phyloP scores from a whole-genome alignment of 2,329 filamentous ascomycete species.

The Hypoxylon sp. region DNA sequence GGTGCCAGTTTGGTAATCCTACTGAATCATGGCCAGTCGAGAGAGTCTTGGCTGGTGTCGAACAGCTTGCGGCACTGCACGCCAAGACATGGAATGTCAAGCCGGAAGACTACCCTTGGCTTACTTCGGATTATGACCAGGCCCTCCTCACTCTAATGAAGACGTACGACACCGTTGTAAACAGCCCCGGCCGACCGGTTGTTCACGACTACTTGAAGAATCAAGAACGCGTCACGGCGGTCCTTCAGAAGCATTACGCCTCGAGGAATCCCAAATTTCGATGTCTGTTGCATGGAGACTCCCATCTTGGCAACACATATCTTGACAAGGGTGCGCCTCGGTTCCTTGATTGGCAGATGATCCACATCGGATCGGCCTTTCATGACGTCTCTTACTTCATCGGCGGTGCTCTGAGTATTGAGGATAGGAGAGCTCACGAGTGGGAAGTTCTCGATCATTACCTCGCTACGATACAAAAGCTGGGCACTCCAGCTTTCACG shows the following conservation, averaged over 20 bases:
- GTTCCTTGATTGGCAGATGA: conserved; percentile 56
- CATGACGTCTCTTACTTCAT: conserved; percentile 56
- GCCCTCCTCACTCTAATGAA: conserved; percentile 47
- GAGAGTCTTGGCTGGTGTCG: conserved; percentile 46
- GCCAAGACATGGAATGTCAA: conserved; percentile 48
- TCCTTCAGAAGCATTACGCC: conserved; percentile 51
- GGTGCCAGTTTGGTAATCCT: conserved; percentile 44
- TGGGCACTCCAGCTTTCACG: conserved; percentile 47
- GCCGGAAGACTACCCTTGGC: conserved; percentile 49
- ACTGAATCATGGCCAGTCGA: conserved; percentile 43
- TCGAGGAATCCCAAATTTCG: conserved; percentile 52
- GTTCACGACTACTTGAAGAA: conserved; percentile 49
- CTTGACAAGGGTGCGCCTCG: conserved; percentile 46
- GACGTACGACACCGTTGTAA: conserved; percentile 46
- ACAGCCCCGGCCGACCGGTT: conserved; percentile 45
- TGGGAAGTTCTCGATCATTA: conserved; percentile 53
- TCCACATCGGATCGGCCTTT: conserved; percentile 53
- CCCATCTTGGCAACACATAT: conserved; percentile 55
- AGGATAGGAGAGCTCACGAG: conserved; percentile 53
- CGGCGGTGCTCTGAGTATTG: conserved; percentile 50
- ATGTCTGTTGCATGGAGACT: conserved; percentile 54
- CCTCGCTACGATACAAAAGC: conserved; percentile 43
- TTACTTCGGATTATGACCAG: conserved; percentile 49
- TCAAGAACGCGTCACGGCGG: conserved; percentile 48
- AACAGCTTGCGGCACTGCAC: conserved; percentile 55